Conservation (phyloP, 2,329 filamentous ascomycete genomes). For the Claviceps paspali region DNA sequence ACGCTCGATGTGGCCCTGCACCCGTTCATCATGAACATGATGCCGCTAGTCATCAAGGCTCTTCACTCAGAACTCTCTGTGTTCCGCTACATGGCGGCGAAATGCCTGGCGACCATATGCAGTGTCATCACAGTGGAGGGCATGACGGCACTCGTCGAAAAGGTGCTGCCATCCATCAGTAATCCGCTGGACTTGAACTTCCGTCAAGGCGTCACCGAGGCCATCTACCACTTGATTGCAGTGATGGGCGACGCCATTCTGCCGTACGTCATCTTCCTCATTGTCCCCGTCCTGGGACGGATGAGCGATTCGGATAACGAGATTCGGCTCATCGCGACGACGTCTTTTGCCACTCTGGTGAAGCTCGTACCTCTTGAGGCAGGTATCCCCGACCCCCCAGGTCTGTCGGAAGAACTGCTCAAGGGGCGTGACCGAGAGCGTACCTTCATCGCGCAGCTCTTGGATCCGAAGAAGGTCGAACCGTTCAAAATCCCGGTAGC, state of each 20-base stretch:
- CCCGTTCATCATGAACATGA: constrained; percentile 64
- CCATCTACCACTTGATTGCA: constrained; percentile 90
- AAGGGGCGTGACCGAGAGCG: constrained; percentile 85
- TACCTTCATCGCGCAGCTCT: constrained; percentile 90
- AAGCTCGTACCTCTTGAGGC: constrained; percentile 95
- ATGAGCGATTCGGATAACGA: constrained; percentile 99
- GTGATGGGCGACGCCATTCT: constrained; percentile 96
- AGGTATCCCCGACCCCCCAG: constrained; percentile 90
- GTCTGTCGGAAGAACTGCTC: constrained; percentile 74
- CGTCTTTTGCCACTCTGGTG: constrained; percentile 90
- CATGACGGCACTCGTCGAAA: constrained; percentile 90
- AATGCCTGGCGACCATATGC: constrained; percentile 93
- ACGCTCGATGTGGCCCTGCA: constrained; percentile 65
- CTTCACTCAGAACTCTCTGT: constrained; percentile 80
- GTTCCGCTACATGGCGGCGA: constrained; percentile 90
- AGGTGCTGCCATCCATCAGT: constrained; percentile 80
- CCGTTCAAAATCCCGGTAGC: constrained; percentile 84
- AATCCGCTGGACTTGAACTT: constrained; percentile 79
- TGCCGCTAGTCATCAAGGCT: constrained; percentile 76
- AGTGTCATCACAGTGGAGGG: constrained; percentile 90
- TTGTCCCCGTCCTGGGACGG: constrained; percentile 86
- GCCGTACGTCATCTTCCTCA: constrained; percentile 96
- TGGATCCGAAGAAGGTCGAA: constrained; percentile 95
- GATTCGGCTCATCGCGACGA: constrained; percentile 84
- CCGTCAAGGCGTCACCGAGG: constrained; percentile 88